Base-by-base conservation (phyloP, 164 flowering plant genomes). In the Magnolia changhungtana region DNA sequence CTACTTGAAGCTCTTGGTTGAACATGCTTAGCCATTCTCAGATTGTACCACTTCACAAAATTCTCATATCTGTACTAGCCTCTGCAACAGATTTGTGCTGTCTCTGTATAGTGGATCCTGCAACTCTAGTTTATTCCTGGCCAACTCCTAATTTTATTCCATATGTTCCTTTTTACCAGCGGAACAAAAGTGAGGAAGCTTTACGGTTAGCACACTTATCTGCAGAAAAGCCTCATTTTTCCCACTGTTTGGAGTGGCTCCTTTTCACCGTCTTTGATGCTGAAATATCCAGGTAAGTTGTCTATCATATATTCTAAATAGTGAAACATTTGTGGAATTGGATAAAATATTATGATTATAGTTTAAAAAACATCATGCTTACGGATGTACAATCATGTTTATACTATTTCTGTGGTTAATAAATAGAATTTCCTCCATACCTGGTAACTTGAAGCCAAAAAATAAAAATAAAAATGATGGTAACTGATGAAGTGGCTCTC, bases 221-320 rank as follows among this genome's bases (percentile, higher is more conserved):
- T 68, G 97, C 95, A 24, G 93, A 96, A 79, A 96, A 92, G 88
- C 96, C 98, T 80, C 99, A 94, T 81, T 96, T 96, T 84, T 92
- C 95, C 63, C 97, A 92, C 85, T 96, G 99, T 81, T 79, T 96
- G 84, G 99, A 96, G 87, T 96, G 99, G 99, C 98, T 96, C 80
- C 98, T 96, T 75, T 96, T 96, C 77, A 94, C 99, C 16, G 98
- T 96, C 27, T 96, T 96, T 88, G 99, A 96, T 81, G 92, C 98
- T 63, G 99, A 94, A 70, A 92, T 94, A 85, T 92, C 98, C 64
- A 90, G 99, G 99, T 94, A 87, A 72, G 13, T 27, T 24, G 8
- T 72, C 31, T 27, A 59, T 23, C 27, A 65, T 27, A 11, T 16
- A 69, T 50, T 64, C 10, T 29, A 49, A 37, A 69, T 69, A 29